A percentile compares a stretch with the other conserved stretches of the same genome.
Evolutionary conservation across 305 asterid genomes (phyloP).

Genomic region (Euphrasia arctica): DNA sequence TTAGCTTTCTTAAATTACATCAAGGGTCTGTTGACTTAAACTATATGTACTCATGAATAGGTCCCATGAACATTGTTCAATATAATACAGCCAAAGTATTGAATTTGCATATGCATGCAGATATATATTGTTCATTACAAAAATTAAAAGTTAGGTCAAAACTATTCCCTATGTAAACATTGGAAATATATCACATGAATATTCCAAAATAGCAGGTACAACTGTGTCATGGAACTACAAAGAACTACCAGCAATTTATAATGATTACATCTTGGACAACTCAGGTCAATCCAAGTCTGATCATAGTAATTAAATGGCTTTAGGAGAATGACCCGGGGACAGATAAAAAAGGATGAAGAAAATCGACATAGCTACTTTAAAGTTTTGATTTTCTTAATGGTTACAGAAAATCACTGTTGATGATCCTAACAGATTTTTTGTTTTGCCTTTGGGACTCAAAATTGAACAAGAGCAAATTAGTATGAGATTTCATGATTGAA

Average conservation of each 20-base stretch:
- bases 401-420: not conserved
- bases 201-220: not conserved
- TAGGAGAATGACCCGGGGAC: not conserved
- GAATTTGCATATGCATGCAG: slow-evolving; percentile 1
- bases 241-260: not conserved
- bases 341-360: not conserved
- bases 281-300: slow-evolving; percentile 5
- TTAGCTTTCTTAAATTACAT: not conserved
- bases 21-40: not conserved
- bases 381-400: not conserved
- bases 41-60: not conserved
- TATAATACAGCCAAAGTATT: not conserved
- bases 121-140: not conserved
- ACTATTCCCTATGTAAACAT: slow-evolving; percentile 1
- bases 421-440: not conserved
- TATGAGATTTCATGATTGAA: not conserved
- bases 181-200: not conserved
- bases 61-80: slow-evolving; percentile 1
- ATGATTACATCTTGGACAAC: not conserved
- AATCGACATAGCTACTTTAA: not conserved
- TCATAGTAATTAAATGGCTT: not conserved
- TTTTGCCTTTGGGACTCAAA: not conserved
- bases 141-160: not conserved
- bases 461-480: not conserved
- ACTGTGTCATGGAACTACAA: slow-evolving; percentile 8